These are phyloP conservation scores for Sclerotinia glacialis DNA, from an alignment of 2,329 filamentous ascomycete species.

Conservation along the genomic window DNA sequence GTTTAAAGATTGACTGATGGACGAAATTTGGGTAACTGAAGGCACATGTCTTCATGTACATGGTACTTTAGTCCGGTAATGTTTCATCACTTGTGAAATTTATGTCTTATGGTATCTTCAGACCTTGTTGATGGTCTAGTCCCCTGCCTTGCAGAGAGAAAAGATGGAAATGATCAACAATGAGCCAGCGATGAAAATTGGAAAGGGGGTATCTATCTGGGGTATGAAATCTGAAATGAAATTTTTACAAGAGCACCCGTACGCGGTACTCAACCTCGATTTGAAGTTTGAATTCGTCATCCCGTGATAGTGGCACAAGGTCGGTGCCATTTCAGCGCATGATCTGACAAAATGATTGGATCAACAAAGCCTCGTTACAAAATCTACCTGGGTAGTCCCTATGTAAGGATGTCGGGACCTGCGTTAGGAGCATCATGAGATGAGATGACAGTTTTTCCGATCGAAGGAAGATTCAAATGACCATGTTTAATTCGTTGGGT, in stretches of 20 bases:
- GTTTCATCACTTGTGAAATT: background rate
- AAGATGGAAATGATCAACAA: background rate
- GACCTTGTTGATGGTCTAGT: background rate
- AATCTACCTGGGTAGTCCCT: background rate
- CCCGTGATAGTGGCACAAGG: conserved; percentile 9
- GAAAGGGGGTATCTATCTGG: background rate
- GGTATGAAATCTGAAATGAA: background rate
- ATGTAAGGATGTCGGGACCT: background rate
- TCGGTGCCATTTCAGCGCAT: background rate
- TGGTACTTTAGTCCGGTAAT: background rate
- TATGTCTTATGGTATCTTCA: background rate
- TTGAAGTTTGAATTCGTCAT: background rate
- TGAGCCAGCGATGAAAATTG: background rate
- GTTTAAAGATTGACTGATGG: background rate
- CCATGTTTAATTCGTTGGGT: background rate
- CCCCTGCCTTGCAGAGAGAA: background rate
- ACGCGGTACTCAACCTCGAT: background rate
- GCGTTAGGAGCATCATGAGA: background rate
- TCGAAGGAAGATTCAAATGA: background rate
- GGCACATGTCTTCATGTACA: conserved; percentile 1
- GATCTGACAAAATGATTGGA: conserved; percentile 1
- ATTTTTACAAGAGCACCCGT: background rate
- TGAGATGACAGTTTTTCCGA: background rate
- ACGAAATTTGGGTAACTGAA: background rate
- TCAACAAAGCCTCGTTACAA: background rate